Conservation (phyloP, 768 basidiomycete species). For the Pleurotus djamor region DNA sequence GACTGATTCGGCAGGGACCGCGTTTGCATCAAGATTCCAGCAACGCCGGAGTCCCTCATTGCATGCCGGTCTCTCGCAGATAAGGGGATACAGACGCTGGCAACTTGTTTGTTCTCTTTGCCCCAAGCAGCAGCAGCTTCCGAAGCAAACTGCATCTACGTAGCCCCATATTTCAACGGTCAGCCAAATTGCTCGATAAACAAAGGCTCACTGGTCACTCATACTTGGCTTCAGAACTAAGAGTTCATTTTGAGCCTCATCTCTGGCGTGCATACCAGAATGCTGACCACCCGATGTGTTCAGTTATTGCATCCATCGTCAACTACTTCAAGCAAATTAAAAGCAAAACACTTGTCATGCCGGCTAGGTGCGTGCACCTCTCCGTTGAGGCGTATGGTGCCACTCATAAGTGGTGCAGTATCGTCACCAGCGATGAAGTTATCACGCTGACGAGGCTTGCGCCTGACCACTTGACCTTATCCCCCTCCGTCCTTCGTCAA, state of each 20-base stretch:
- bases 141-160: slow-evolving; percentile 49
- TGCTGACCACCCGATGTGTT: slow-evolving; percentile 39
- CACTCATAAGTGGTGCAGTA: slow-evolving; percentile 18
- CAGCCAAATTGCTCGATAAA: not conserved
- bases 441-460: slow-evolving; percentile 36
- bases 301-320: slow-evolving; percentile 36
- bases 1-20: slow-evolving; percentile 27
- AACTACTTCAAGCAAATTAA: slow-evolving; percentile 29
- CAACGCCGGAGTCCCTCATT: slow-evolving; percentile 47
- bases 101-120: slow-evolving; percentile 51
- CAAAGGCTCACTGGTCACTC: not conserved
- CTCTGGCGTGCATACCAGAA: slow-evolving; percentile 36
- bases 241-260: slow-evolving; percentile 41
- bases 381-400: not conserved
- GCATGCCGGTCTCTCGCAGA: slow-evolving; percentile 45
- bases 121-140: slow-evolving; percentile 54
- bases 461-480: slow-evolving; percentile 43
- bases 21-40: slow-evolving; percentile 60
- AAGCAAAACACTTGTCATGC: slow-evolving; percentile 43
- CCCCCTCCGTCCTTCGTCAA: slow-evolving; percentile 35
- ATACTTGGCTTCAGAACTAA: slow-evolving; percentile 29
- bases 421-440: slow-evolving; percentile 39
- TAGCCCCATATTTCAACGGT: slow-evolving; percentile 61
- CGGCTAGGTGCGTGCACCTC: slow-evolving; percentile 36
- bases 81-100: slow-evolving; percentile 49